A percentile compares a stretch with the other conserved stretches of the same genome.
These are phyloP conservation scores for Clitoria ternatea DNA, from an alignment of 306 rosid genomes.

Conservation along the genomic window DNA sequence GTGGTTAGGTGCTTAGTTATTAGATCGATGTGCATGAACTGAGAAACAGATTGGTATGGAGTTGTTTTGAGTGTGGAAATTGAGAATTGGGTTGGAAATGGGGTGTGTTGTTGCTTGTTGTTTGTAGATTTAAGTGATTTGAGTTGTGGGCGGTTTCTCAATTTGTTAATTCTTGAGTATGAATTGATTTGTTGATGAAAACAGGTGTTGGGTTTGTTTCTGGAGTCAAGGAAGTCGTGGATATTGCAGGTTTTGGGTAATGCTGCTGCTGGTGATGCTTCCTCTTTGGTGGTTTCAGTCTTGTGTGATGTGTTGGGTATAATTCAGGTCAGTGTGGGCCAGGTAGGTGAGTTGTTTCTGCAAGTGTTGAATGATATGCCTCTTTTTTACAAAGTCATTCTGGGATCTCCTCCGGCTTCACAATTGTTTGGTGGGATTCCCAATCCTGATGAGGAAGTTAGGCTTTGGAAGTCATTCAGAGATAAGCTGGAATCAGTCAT, in stretches of 20 bases:
- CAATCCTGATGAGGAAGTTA: constrained; percentile 89
- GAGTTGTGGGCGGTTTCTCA: not conserved
- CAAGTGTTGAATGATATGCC: constrained; percentile 93
- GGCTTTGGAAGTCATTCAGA: constrained; percentile 88
- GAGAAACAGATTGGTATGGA: constrained; percentile 12
- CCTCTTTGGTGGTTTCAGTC: constrained; percentile 57
- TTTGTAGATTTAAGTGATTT: constrained; percentile 16
- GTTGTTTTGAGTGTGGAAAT: not conserved
- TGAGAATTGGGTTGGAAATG: constrained; percentile 14
- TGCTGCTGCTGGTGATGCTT: constrained; percentile 44
- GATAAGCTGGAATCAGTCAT: constrained; percentile 67
- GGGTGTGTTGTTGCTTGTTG: constrained; percentile 6
- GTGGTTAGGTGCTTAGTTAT: not conserved
- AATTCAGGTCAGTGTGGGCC: constrained; percentile 90
- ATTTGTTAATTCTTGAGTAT: not conserved
- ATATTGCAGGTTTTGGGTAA: constrained; percentile 49
- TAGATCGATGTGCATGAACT: not conserved
- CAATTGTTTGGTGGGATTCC: constrained; percentile 97
- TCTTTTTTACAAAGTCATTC: constrained; percentile 69
- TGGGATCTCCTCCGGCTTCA: constrained; percentile 78
- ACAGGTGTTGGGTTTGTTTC: constrained; percentile 61
- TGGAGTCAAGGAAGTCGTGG: constrained; percentile 85
- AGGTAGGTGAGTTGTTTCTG: constrained; percentile 89
- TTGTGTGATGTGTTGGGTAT: constrained; percentile 78
- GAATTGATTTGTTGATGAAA: constrained; percentile 23